Conservation (phyloP, 306 rosid genomes). For the Rosa persica region DNA sequence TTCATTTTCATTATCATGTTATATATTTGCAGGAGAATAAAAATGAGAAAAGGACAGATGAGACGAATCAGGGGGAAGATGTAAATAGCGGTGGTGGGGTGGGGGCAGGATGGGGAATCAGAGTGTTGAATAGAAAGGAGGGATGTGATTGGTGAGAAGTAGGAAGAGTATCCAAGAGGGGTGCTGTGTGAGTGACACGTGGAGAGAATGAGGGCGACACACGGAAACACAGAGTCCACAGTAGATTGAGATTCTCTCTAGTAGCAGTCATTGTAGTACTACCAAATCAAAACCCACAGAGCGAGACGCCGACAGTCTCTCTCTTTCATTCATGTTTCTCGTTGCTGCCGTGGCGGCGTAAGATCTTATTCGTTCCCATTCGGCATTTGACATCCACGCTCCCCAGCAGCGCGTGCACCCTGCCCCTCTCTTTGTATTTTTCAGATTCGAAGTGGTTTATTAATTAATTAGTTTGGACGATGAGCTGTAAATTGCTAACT, state of each 20-base stretch:
- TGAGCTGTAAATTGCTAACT: no score
- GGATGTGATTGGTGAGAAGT: background rate
- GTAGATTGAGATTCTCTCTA: background rate
- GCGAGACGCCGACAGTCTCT: background rate
- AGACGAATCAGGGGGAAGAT: background rate
- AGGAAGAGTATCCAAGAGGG: background rate
- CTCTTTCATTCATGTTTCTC: background rate
- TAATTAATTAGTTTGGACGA: no score
- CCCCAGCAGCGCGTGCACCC: background rate
- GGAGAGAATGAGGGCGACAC: background rate
- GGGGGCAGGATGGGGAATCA: background rate
- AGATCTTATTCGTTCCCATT: background rate
- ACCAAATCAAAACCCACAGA: background rate
- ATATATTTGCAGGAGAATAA: background rate
- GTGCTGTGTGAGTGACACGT: background rate
- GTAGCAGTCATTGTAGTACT: background rate
- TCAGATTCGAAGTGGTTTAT: background rate
- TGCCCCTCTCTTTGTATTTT: background rate
- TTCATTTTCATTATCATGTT: background rate
- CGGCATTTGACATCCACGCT: slow-evolving; percentile 1
- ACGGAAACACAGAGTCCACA: background rate
- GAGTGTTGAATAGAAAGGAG: background rate
- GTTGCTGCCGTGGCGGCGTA: background rate
- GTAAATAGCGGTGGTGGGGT: background rate
- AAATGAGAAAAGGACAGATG: background rate